Base-by-base conservation (phyloP, 192 early-diverging fungal species). In the Dimargaris verticillata region DNA sequence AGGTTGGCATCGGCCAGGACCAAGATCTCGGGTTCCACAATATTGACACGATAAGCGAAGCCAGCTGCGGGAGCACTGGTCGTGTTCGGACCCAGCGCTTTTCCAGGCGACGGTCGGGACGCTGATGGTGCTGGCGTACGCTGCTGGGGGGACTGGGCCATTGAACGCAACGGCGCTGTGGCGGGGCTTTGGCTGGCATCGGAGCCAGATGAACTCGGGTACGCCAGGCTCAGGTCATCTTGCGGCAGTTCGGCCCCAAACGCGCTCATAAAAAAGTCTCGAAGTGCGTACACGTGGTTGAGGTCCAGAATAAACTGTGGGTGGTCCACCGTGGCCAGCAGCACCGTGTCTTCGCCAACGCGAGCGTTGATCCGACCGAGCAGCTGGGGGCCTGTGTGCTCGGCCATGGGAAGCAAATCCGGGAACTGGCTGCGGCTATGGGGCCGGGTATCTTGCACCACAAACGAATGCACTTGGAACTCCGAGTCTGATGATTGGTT, bases 281-380 rank as follows among this genome's bases (percentile, higher is more conserved):
- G 66, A 28, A 95, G 68, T 13, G 81, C 74, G 61, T 93, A 89
- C 20, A 89, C 66, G 62, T 94, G 89, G 70, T 98, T 91, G 24
- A 93, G 74, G 24, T 87, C 84, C 43, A 98, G 74, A 59, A 93
- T 80, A 5, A 95, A 65, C 46, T 86, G 85, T 10, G 92, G 88
- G 41, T 81, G 82, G 62, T 90, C 85, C 25, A 98, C 63, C 9
- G 87, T 91, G 28, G 89, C 69, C 49, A 89, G 61, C 25, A 80
- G 78, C 4, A 86, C 68, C 64, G 77, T 71, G 13, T 71, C 69
- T 10, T 76, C 76, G 9, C 68, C 69, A 0, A 72, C 64, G 28
- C 69, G 66, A 5, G 68, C 64, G 44, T 72, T 64, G 44, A 78
- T 20, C 0, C 70, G 74, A 14, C 86, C 68, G 29, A 69, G 60